A percentile compares a stretch with the other conserved stretches of the same genome.
phyloP scores from a whole-genome alignment of 306 rosid species.

The Acacia crassicarpa region DNA sequence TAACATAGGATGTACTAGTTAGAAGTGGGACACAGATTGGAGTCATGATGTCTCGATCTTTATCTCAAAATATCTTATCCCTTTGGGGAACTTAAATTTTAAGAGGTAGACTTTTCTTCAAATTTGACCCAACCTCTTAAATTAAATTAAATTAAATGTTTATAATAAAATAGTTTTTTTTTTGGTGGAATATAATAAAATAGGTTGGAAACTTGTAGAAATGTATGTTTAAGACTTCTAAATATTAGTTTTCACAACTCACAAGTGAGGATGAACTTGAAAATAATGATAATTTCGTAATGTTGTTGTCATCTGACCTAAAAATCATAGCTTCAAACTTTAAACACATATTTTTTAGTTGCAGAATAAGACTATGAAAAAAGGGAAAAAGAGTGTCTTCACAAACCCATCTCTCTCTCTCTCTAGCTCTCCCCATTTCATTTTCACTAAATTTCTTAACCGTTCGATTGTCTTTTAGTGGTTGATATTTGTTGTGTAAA shows the following conservation, averaged over 20 bases:
- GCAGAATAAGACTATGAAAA: too few species aligned
- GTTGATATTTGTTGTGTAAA: too few species aligned
- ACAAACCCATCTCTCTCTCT: too few species aligned
- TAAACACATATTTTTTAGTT: too few species aligned
- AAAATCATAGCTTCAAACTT: too few species aligned
- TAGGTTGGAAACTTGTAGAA: not conserved
- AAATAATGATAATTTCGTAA: too few species aligned
- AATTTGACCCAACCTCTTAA: not conserved
- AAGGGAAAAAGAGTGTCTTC: too few species aligned
- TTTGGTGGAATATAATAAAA: too few species aligned
- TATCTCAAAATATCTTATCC: not conserved
- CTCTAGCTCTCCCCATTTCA: too few species aligned
- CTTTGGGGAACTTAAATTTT: not conserved
- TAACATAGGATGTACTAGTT: not conserved
- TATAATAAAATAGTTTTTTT: not conserved
- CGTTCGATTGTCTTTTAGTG: too few species aligned
- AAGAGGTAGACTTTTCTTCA: not conserved
- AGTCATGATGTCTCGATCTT: not conserved
- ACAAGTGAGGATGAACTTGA: not conserved
- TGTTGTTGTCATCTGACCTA: too few species aligned
- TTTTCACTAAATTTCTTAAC: too few species aligned
- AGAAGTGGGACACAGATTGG: not conserved
- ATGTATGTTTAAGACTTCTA: not conserved
- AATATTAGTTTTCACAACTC: not conserved
- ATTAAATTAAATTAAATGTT: not conserved